These are phyloP conservation scores for Stenocarpella maydis DNA, from an alignment of 2,329 filamentous ascomycete genomes.

Conservation along the genomic window DNA sequence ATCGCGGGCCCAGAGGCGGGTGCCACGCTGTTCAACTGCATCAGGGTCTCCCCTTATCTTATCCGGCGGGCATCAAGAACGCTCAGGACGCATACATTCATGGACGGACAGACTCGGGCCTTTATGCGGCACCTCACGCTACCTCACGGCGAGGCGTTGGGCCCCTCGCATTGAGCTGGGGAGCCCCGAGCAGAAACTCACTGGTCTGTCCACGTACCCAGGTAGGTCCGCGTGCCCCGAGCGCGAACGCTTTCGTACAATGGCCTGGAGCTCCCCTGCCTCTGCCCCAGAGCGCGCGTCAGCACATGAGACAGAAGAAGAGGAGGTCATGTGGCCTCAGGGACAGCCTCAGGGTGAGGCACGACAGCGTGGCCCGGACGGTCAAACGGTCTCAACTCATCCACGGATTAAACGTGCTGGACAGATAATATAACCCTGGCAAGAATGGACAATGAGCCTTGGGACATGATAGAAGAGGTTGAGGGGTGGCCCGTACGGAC, in stretches of 20 bases:
- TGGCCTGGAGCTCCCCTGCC: constrained; percentile 7
- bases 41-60: constrained; percentile 28
- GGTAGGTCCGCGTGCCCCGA: neutral
- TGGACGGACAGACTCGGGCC: neutral
- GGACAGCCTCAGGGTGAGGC: neutral
- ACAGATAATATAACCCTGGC: neutral
- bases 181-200: neutral
- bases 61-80: constrained; percentile 22
- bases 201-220: too few species aligned
- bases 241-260: neutral
- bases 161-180: neutral
- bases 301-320: constrained; percentile 9
- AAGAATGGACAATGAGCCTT: neutral
- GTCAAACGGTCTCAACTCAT: neutral
- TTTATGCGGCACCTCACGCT: neutral
- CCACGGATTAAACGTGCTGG: neutral
- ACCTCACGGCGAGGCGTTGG: neutral
- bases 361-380: constrained; percentile 18
- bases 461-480: neutral
- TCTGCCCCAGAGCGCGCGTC: neutral
- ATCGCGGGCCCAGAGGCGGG: neutral
- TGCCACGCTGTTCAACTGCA: constrained; percentile 16
- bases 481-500: neutral
- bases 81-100: neutral
- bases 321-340: neutral